A percentile compares a stretch with the other conserved stretches of the same genome.
Conservation (phyloP, 768 basidiomycete species). For the Psilocybe cyanescens region DNA sequence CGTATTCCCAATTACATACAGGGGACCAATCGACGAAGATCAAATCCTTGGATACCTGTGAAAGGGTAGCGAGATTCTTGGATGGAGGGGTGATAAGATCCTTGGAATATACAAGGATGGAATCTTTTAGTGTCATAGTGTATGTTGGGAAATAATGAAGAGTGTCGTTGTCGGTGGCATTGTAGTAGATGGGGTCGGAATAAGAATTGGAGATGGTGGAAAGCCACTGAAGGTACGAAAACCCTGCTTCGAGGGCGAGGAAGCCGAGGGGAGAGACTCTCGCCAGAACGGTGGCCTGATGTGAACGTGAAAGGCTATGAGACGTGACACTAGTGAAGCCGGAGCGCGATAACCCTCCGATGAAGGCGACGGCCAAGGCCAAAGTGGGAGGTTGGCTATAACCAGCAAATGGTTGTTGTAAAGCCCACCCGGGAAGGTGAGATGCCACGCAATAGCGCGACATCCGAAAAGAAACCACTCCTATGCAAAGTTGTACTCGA, state of each 20-base stretch:
- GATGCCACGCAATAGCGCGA: background rate
- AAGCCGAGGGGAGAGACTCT: background rate
- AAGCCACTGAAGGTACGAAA: background rate
- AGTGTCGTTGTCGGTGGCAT: background rate
- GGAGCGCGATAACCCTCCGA: background rate
- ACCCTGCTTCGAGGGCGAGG: background rate
- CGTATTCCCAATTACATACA: background rate
- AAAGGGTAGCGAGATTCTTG: background rate
- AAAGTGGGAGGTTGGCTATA: background rate
- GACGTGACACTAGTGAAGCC: background rate
- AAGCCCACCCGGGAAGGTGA: background rate
- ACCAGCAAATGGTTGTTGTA: background rate
- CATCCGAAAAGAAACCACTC: background rate
- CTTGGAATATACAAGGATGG: background rate
- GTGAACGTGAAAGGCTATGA: background rate
- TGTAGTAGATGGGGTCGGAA: background rate
- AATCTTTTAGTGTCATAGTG: background rate
- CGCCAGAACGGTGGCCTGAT: background rate
- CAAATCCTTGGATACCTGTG: background rate
- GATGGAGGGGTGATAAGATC: background rate
- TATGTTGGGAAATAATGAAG: background rate
- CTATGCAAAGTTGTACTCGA: background rate
- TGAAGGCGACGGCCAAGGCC: background rate
- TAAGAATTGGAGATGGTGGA: background rate
- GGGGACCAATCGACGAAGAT: background rate